phyloP scores from a whole-genome alignment of 495 filamentous ascomycete genomes.

The Podospora conica region DNA sequence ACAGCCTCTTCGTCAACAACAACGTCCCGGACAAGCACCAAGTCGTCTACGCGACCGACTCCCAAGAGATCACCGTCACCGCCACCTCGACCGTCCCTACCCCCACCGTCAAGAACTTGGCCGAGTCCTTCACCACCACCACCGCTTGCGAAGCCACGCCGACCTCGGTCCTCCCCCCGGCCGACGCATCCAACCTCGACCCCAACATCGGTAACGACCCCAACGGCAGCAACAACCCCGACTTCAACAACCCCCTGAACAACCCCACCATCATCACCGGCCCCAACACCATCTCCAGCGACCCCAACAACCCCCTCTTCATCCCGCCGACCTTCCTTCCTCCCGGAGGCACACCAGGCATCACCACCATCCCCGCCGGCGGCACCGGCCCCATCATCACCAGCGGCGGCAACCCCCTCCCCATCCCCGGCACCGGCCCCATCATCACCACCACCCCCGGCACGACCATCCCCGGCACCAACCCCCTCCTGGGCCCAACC shows the following conservation, averaged over 20 bases:
- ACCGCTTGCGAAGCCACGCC: neutral
- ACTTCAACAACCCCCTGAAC: neutral
- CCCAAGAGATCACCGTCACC: constrained; percentile 29
- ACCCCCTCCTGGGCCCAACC: neutral
- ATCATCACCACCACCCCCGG: neutral
- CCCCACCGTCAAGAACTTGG: neutral
- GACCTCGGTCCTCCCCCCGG: neutral
- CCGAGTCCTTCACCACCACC: neutral
- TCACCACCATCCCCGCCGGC: neutral
- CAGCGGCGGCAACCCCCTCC: too few relatives aligned
- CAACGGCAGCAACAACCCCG: neutral
- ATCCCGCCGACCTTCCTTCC: neutral
- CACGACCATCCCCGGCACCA: too few relatives aligned
- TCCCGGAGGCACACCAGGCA: neutral
- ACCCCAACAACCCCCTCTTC: neutral
- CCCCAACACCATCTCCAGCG: neutral
- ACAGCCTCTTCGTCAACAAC: constrained; percentile 30
- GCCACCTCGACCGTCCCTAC: constrained; percentile 19
- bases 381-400: neutral
- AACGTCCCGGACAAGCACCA: constrained; percentile 28
- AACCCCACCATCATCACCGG: neutral
- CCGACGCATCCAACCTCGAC: neutral
- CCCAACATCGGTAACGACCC: neutral
- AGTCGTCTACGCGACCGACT: constrained; percentile 31
- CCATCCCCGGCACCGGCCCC: neutral